These are phyloP conservation scores for Jasminum sambac DNA, from an alignment of 257 asterid species.

Conservation along the genomic window DNA sequence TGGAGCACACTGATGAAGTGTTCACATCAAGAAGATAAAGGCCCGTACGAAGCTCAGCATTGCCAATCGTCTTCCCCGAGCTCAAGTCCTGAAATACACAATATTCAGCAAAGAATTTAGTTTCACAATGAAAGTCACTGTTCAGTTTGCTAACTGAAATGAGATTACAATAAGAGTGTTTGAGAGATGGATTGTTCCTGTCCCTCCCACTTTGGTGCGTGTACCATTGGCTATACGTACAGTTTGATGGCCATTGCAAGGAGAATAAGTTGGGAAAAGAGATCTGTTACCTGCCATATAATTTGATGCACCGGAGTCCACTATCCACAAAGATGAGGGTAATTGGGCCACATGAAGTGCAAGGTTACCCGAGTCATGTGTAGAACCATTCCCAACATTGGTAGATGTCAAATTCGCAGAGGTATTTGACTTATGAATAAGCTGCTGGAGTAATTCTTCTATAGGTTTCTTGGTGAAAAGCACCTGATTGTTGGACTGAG, in stretches of 20 bases:
- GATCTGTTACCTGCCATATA: background rate
- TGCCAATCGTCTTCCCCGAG: no score
- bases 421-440: background rate
- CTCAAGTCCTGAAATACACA: background rate
- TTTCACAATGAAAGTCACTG: background rate
- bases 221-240: background rate
- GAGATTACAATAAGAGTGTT: background rate
- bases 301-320: background rate
- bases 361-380: background rate
- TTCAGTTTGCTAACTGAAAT: background rate
- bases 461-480: background rate
- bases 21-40: background rate
- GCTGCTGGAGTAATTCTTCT: background rate
- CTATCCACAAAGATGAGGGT: background rate
- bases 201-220: background rate
- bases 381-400: background rate
- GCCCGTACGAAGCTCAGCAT: background rate
- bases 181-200: background rate
- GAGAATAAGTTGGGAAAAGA: background rate
- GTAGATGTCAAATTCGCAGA: background rate
- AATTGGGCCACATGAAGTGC: background rate
- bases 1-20: background rate
- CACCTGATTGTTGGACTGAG: background rate
- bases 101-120: background rate
- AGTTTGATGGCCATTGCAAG: background rate